These are phyloP conservation scores for Mycena albidolilacea DNA, from an alignment of 768 basidiomycete species.

Conservation along the genomic window DNA sequence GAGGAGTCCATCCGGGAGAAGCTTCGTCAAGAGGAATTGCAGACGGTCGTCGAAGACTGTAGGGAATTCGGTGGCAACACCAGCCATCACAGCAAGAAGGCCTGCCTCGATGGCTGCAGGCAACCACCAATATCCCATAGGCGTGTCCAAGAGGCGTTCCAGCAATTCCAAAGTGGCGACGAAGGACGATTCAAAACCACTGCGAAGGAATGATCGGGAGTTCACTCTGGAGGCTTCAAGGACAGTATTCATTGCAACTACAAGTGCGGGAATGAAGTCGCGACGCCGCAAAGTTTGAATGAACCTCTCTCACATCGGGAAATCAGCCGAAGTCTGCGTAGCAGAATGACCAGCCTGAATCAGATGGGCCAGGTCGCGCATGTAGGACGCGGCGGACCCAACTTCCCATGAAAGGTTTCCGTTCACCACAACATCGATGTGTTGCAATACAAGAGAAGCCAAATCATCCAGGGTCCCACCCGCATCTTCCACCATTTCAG, in stretches of 20 bases:
- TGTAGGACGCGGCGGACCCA: neutral
- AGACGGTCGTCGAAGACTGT: slow-evolving; percentile 9
- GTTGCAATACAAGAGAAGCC: slow-evolving; percentile 3
- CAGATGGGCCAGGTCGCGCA: neutral
- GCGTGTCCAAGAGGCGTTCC: slow-evolving; percentile 11
- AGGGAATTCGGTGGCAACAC: slow-evolving; percentile 14
- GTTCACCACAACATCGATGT: slow-evolving; percentile 2
- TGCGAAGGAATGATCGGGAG: neutral
- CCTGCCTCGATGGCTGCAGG: slow-evolving; percentile 20
- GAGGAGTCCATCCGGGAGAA: too few relatives aligned
- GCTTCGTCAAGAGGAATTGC: neutral
- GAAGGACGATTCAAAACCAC: slow-evolving; percentile 14
- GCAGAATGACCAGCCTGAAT: slow-evolving; percentile 13
- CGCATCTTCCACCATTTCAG: slow-evolving; percentile 18
- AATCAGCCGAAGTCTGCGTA: neutral
- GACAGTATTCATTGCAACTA: slow-evolving; percentile 11
- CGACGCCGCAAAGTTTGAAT: slow-evolving; percentile 8
- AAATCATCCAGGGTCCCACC: slow-evolving; percentile 16
- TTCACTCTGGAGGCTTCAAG: slow-evolving; percentile 8
- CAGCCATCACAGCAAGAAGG: slow-evolving; percentile 21
- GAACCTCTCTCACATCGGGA: slow-evolving; percentile 2
- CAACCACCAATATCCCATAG: slow-evolving; percentile 20
- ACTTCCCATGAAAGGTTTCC: slow-evolving; percentile 3
- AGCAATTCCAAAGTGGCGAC: slow-evolving; percentile 16
- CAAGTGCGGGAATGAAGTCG: slow-evolving; percentile 11